Evolutionary conservation across 441 rosid species (phyloP), one percentile per base, ranked within the genome.

Genomic region (Kokia cookei): DNA sequence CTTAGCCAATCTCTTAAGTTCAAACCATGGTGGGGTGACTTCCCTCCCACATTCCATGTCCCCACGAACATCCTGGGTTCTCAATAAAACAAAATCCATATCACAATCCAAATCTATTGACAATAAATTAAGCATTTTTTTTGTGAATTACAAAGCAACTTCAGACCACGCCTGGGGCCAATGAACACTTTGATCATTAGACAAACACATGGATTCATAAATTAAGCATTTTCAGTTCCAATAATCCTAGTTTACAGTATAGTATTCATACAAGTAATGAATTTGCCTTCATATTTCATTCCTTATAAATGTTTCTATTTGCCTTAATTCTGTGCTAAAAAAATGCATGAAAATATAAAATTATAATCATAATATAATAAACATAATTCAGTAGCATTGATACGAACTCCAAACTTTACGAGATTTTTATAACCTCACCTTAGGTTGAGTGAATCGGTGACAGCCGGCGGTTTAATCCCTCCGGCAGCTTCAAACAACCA

Each of bases 31-130:
- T 90, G 84, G 14, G 99, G 99, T 17, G 94, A 82, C 75, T 84
- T 89, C 67, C 99, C 99, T 65, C 93, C 99, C 54, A 93, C 99
- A 90, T 96, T 96, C 99, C 99, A 96, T 61, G 99, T 91, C 81
- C 97, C 99, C 78, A 96, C 97, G 32, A 92, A 92, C 91, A 93
- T 86, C 85, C 99, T 96, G 82, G 59, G 64, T 54, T 69, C 65
- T 29, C 75, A 77, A 57, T 74, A 77, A 79, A 50, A 27, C 58
- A 27, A 50, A 68, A 29, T 7, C 60, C 60, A 29, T 50, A 51
- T 50, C 72, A 22, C 26, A 17, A 47, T 58, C 32, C 15, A 11
- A 55, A 50, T 53, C 14, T 19, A 65, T 45, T 13, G 60, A 65
- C 2, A n/a, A 22, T 43, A 5, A 19, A 48, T 65, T 14, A 29